Evolutionary conservation across 306 rosid species (phyloP), one percentile per base, ranked within the genome.

Genomic region (Rosa multiflora): DNA sequence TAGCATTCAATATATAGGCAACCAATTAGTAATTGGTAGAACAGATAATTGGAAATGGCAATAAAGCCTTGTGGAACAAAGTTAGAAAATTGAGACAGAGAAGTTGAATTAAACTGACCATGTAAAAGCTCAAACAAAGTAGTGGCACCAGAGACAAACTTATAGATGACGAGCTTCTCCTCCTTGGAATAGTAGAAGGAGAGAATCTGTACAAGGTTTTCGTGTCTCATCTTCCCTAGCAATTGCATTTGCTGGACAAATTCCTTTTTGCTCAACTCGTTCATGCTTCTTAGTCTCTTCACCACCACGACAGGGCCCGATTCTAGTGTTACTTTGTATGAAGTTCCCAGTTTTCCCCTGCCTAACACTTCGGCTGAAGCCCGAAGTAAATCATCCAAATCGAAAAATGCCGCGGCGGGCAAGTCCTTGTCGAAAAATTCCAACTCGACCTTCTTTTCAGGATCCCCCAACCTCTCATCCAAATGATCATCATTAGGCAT

Each of bases 331-430:
- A 89, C 92, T 81, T 86, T 88, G 75, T 92, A 94, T 67, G 94
- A 83, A 26, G 86, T 81, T 4, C 97, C 98, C 47, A 89, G 80
- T 37, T 83, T 70, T 32, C 93, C 97, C 51, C 78, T 87, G 10
- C 96, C 96, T 23, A 92, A 62, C 3, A 84, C 81, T 85, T 90
- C 88, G 59, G 94, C 94, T 10, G 98, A 88, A 47, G 97, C 90
- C 80, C 93, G 83, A 59, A 94, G 81, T 46, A 94, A 86, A 82
- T 94, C 97, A 73, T 94, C 98, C 87, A 94, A 79, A 85, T 90
- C 97, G 74, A 92, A 94, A 42, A 15, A 17, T 11, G 47, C 70
- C 46, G 21, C 68, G 14, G 75, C 84, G 69, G 83, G 87, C 26
- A 88, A 59, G 69, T 87, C 86, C 82, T 85, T 85, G 83, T 76